A percentile compares a stretch with the other conserved stretches of the same genome.
These are phyloP conservation scores for Rostrohypoxylon terebratum DNA, from an alignment of 495 filamentous ascomycete species.

Conservation along the genomic window DNA sequence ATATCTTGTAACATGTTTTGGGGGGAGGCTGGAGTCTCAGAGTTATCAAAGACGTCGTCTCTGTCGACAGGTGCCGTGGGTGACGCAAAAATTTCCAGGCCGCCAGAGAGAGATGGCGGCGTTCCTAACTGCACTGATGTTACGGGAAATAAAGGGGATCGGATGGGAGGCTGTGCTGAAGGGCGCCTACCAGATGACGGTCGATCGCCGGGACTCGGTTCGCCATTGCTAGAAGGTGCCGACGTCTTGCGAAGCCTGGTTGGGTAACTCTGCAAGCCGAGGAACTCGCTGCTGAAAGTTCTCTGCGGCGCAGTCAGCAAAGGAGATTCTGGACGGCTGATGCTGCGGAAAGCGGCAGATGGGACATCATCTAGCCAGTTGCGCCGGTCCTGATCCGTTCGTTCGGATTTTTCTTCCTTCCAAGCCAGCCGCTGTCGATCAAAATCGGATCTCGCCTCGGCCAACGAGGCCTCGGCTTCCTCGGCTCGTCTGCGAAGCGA, in stretches of 20 bases:
- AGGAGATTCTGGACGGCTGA: constrained; percentile 61
- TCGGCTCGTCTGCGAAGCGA: constrained; percentile 71
- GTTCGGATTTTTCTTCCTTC: constrained; percentile 75
- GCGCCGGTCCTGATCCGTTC: constrained; percentile 74
- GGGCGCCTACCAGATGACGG: constrained; percentile 51
- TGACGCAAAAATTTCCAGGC: constrained; percentile 47
- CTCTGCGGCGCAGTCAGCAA: constrained; percentile 55
- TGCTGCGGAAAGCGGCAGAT: constrained; percentile 52
- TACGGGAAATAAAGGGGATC: constrained; percentile 49
- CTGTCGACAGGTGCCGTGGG: constrained; percentile 70
- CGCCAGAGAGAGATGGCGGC: constrained; percentile 41
- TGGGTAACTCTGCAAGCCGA: constrained; percentile 58
- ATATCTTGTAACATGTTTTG: constrained; percentile 86
- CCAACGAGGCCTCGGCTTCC: constrained; percentile 72
- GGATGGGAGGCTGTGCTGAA: constrained; percentile 54
- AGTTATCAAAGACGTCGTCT: constrained; percentile 74
- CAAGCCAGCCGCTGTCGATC: constrained; percentile 68
- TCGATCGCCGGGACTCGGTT: constrained; percentile 49
- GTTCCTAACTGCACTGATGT: constrained; percentile 33
- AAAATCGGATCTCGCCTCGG: constrained; percentile 59
- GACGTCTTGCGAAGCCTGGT: constrained; percentile 58
- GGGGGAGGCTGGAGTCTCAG: constrained; percentile 70
- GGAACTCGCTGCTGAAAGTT: constrained; percentile 62
- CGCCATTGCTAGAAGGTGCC: constrained; percentile 59
- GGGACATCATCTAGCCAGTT: constrained; percentile 76